These are phyloP conservation scores for Balakata baccata DNA, from an alignment of 345 rosid species.

Conservation along the genomic window DNA sequence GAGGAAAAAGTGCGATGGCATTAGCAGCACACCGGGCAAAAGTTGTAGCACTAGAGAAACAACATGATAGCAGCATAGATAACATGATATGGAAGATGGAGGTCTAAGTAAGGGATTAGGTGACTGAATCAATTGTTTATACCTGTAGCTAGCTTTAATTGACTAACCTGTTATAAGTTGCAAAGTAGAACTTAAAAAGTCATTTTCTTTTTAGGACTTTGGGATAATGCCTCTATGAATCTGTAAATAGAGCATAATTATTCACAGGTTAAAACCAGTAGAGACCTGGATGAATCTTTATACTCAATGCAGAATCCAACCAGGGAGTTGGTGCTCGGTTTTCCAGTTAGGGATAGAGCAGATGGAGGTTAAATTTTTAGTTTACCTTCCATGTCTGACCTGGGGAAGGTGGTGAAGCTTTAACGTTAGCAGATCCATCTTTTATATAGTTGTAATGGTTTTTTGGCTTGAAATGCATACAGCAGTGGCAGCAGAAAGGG, in stretches of 20 bases:
- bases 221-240: constrained; percentile 49
- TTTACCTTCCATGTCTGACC: constrained; percentile 35
- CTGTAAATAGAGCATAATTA: constrained; percentile 62
- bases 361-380: constrained; percentile 52
- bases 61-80: constrained; percentile 28
- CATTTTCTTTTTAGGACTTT: constrained; percentile 34
- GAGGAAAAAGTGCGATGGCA: constrained; percentile 45
- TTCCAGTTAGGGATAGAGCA: constrained; percentile 46
- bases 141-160: constrained; percentile 32
- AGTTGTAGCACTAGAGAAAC: constrained; percentile 67
- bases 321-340: constrained; percentile 57
- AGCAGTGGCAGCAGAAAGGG: constrained; percentile 27
- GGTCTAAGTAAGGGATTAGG: constrained; percentile 27
- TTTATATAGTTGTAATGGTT: constrained; percentile 21
- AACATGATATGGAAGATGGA: constrained; percentile 49
- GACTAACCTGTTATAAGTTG: constrained; percentile 44
- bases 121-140: constrained; percentile 44
- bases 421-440: constrained; percentile 21
- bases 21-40: constrained; percentile 58
- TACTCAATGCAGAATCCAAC: constrained; percentile 45
- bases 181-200: constrained; percentile 29
- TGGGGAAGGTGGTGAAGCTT: constrained; percentile 36
- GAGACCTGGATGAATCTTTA: constrained; percentile 40
- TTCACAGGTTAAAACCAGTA: constrained; percentile 36
- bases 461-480: constrained; percentile 19